A percentile compares a stretch with the other conserved stretches of the same genome.
phyloP scores from a whole-genome alignment of 495 filamentous ascomycete species.

The Aspergillus conjunctus region DNA sequence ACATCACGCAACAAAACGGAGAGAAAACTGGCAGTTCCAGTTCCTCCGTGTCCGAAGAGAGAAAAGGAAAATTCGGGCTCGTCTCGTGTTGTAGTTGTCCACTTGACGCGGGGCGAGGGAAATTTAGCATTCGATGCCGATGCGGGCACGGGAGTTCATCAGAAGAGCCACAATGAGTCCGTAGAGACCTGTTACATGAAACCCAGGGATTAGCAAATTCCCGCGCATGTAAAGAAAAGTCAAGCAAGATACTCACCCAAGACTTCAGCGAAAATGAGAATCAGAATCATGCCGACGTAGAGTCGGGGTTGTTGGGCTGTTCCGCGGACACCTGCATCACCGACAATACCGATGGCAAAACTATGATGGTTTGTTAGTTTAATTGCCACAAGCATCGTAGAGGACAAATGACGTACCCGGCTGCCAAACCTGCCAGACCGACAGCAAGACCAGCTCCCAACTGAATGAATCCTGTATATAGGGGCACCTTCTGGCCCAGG shows the following conservation, averaged over 20 bases:
- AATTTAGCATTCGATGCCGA: conserved; percentile 36
- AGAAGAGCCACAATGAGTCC: conserved; percentile 97
- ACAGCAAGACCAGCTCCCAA: conserved; percentile 95
- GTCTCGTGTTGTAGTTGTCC: conserved; percentile 10
- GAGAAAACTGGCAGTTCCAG: conserved; percentile 7
- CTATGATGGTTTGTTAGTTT: conserved; percentile 34
- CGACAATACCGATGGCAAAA: conserved; percentile 98
- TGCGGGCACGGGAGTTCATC: conserved; percentile 80
- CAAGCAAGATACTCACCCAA: conserved; percentile 65
- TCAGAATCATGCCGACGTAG: conserved; percentile 99
- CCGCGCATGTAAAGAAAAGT: background rate
- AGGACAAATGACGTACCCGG: conserved; percentile 61
- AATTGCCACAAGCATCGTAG: background rate
- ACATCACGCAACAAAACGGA: background rate
- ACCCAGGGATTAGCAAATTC: background rate
- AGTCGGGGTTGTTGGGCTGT: conserved; percentile 96
- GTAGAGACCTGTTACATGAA: conserved; percentile 72
- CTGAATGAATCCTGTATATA: conserved; percentile 96
- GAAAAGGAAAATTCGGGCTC: conserved; percentile 11
- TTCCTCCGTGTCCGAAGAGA: conserved; percentile 16
- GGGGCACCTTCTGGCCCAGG: conserved; percentile 75
- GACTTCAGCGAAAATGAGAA: conserved; percentile 99
- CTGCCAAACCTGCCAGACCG: conserved; percentile 94
- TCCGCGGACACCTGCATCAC: conserved; percentile 98
- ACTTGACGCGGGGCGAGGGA: conserved; percentile 22